Evolutionary conservation across 2,329 filamentous ascomycete genomes (phyloP).

Genomic region (Diaporthe ilicicola): DNA sequence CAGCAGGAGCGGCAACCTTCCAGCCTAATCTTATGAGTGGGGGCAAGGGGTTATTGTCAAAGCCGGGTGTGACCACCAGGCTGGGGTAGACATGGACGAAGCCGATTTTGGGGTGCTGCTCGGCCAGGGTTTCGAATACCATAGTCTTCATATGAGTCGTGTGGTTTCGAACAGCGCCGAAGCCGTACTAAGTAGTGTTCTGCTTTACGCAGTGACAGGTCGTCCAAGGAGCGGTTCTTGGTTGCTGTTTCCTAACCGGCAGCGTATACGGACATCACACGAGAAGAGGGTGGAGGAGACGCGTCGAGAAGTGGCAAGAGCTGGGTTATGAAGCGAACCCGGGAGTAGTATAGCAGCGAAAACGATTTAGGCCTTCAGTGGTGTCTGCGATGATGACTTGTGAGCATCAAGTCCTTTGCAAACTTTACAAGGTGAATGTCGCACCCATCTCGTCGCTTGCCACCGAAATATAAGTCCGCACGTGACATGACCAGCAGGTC

Average conservation of each 20-base stretch:
- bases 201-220: not conserved
- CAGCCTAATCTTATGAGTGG: not conserved
- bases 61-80: not conserved
- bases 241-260: not conserved
- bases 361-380: not conserved
- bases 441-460: not conserved
- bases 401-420: not conserved
- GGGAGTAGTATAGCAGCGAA: not conserved
- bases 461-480: not conserved
- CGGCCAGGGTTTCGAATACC: not conserved
- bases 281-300: not conserved
- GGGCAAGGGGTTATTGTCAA: not conserved
- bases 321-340: not conserved
- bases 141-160: not conserved
- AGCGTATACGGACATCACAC: not conserved
- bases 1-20: not conserved
- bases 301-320: not conserved
- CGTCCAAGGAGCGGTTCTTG: not conserved
- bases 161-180: not conserved
- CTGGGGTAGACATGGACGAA: not conserved
- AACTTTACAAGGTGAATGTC: not conserved
- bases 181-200: not conserved
- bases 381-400: not conserved
- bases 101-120: not conserved
- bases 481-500: not conserved